Evolutionary conservation across 2,329 filamentous ascomycete species (phyloP), one percentile per base, ranked within the genome.

Genomic region (Claviceps pusilla): DNA sequence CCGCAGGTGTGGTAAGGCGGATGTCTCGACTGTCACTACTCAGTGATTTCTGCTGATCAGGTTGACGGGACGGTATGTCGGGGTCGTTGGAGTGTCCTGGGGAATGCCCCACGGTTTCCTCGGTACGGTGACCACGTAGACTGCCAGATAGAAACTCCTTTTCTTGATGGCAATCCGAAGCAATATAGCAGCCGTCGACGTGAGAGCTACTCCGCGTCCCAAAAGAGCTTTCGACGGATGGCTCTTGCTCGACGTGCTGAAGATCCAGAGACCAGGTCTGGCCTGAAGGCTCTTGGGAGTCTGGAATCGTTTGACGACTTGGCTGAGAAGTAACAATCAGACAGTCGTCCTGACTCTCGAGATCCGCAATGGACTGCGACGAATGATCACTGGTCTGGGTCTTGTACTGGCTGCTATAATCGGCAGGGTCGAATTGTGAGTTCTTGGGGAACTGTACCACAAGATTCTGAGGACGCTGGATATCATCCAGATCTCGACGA

Each of bases 211-310:
- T 35, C 31, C 29, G 41, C 37, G 41, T 35, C 35, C 50, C 47
- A 7, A 19, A 42, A 19, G 10, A 28, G 45, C 29, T 35, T 24
- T 37, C 24, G 19, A 42, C 41, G 29, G 54, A 50, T 14, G 48
- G 41, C 1, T 35, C 46, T 43, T 46, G 16, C 16, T 53, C 50
- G 24, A 33, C 37, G 3, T 24, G 33, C 31, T 39, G 35, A 31
- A 48, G 28, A 48, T 54, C 33, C 48, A 60, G 58, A 4, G 61
- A 57, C 55, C 58, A 61, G 12, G 59, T 57, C 52, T 60, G 60
- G 11, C 58, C 60, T n/a, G 65, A 65, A 10, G 57, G 58, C 39
- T 70, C 71, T 56, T 75, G 71, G 0, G 73, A 76, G 56, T 75
- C 73, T 0, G 71, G 71, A 29, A 76, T 70, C 3, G 69, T 73